phyloP scores from a whole-genome alignment of 306 rosid species.

The Malus fusca region DNA sequence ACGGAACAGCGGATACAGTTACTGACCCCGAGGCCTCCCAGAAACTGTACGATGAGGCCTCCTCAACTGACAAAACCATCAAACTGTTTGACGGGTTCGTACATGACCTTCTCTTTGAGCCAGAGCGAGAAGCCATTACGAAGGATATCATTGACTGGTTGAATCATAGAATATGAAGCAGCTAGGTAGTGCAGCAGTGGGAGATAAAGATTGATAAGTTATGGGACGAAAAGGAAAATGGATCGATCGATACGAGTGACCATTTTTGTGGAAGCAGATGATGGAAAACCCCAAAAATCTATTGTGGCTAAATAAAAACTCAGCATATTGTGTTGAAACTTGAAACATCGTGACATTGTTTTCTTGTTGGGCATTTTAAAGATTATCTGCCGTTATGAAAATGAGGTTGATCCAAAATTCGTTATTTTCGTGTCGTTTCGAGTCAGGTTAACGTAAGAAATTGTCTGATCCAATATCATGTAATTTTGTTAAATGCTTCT shows the following conservation, averaged over 20 bases:
- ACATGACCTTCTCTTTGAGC: constrained; percentile 88
- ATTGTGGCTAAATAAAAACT: background rate
- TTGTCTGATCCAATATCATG: background rate
- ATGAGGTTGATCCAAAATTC: background rate
- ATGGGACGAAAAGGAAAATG: background rate
- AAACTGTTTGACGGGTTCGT: constrained; percentile 57
- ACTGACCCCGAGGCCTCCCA: constrained; percentile 72
- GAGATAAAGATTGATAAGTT: background rate
- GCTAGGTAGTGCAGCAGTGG: constrained; percentile 9
- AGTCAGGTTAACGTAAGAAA: too few species aligned
- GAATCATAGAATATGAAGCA: constrained; percentile 38
- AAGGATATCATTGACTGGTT: constrained; percentile 66
- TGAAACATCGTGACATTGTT: background rate
- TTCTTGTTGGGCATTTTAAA: background rate
- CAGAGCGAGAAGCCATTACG: constrained; percentile 52
- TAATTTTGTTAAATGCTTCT: background rate
- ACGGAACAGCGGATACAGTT: constrained; percentile 74
- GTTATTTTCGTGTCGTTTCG: too few species aligned
- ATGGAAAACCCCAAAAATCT: background rate
- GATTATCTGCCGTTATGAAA: background rate
- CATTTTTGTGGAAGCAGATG: constrained; percentile 4
- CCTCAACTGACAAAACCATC: constrained; percentile 69
- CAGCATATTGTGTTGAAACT: background rate
- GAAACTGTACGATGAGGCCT: constrained; percentile 61
- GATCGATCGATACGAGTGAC: background rate